Evolutionary conservation across 2,329 filamentous ascomycete genomes (phyloP).

Genomic region (Penicillium concentricum): DNA sequence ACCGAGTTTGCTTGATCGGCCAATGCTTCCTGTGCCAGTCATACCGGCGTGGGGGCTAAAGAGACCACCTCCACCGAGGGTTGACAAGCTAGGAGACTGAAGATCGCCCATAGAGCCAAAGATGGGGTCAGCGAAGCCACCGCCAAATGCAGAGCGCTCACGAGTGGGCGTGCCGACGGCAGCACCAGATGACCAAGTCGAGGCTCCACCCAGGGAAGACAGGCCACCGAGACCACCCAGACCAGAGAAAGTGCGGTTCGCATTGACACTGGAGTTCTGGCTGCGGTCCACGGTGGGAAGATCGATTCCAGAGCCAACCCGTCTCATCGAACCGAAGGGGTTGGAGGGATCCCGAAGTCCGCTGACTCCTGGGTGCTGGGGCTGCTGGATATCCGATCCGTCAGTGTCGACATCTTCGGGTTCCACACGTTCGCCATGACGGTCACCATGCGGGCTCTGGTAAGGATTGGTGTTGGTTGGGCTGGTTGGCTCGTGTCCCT

Average conservation of each 20-base stretch:
- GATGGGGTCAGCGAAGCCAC: constrained; percentile 59
- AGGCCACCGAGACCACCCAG: constrained; percentile 55
- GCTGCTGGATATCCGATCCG: constrained; percentile 53
- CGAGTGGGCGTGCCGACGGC: constrained; percentile 72
- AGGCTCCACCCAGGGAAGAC: constrained; percentile 52
- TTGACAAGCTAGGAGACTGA: constrained; percentile 51
- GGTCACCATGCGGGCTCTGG: constrained; percentile 80
- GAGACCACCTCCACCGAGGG: constrained; percentile 48
- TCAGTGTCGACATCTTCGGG: constrained; percentile 60
- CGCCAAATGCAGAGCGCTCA: constrained; percentile 53
- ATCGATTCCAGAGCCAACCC: constrained; percentile 56
- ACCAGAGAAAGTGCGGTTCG: constrained; percentile 66
- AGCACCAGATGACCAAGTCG: constrained; percentile 57
- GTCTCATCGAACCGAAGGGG: constrained; percentile 56
- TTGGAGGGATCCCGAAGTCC: constrained; percentile 53
- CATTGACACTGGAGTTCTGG: constrained; percentile 84
- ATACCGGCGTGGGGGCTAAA: constrained; percentile 63
- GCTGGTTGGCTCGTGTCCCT: constrained; percentile 70
- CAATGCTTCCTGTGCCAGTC: constrained; percentile 63
- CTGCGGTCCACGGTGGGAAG: constrained; percentile 76
- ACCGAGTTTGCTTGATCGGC: constrained; percentile 77
- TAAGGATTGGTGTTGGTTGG: constrained; percentile 96
- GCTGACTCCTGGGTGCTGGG: constrained; percentile 53
- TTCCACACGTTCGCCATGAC: constrained; percentile 48
- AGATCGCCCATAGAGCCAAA: constrained; percentile 76